Evolutionary conservation across 768 basidiomycete genomes (phyloP).

Genomic region (Pluteus cervinus): DNA sequence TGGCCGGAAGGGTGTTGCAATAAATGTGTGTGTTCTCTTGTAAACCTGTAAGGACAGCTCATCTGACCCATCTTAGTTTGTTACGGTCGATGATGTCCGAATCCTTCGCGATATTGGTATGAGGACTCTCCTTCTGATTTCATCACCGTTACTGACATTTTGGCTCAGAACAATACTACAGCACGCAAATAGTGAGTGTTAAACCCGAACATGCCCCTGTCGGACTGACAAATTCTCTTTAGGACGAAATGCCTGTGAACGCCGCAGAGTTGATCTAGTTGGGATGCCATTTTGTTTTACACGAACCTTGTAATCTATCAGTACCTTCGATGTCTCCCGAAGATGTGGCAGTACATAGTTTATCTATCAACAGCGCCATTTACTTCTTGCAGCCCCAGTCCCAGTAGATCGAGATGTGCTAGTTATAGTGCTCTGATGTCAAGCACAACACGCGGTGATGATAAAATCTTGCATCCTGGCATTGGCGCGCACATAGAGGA

Average conservation of each 20-base stretch:
- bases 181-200: conserved; percentile 85
- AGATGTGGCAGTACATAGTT: too few relatives aligned
- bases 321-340: too few relatives aligned
- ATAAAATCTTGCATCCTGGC: too few relatives aligned
- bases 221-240: conserved; percentile 10
- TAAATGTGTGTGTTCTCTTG: conserved; percentile 65
- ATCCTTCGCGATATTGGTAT: conserved; percentile 95
- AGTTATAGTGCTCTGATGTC: too few relatives aligned
- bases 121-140: conserved; percentile 16
- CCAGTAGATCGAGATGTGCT: too few relatives aligned
- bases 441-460: too few relatives aligned
- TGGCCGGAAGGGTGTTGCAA: conserved; percentile 98
- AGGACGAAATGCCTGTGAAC: conserved; percentile 99
- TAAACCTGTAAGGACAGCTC: conserved; percentile 4
- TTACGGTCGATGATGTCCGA: conserved; percentile 92
- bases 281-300: conserved; percentile 6
- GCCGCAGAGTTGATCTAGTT: conserved; percentile 91
- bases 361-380: too few relatives aligned
- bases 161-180: conserved; percentile 88
- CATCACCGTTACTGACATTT: background rate
- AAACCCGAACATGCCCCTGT: conserved; percentile 10
- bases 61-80: conserved; percentile 50
- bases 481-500: too few relatives aligned
- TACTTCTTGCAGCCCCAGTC: too few relatives aligned
- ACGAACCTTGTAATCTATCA: conserved; percentile 7